Conservation (phyloP, 805 yeast species). For the Saturnispora saitoi region DNA sequence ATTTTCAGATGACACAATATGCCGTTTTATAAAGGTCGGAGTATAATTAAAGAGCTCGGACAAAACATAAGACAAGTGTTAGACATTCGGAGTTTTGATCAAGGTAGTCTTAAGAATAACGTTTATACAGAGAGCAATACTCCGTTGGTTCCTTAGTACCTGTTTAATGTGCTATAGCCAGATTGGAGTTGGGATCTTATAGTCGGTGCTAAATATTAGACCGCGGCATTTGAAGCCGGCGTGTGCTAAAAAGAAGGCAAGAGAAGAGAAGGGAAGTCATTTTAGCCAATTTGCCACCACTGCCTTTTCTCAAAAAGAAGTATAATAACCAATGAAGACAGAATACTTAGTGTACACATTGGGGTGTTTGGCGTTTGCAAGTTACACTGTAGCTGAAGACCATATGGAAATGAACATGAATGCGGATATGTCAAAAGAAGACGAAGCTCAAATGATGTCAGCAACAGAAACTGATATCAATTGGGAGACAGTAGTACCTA, state of each 20-base stretch:
- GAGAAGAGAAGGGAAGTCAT: too few relatives aligned
- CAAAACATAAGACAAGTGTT: too few relatives aligned
- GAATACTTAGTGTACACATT: not conserved
- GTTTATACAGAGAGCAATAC: not conserved
- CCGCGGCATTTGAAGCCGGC: not conserved
- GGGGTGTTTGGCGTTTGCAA: not conserved
- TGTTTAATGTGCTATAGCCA: too few relatives aligned
- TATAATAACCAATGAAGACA: not conserved
- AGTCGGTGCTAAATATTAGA: not conserved
- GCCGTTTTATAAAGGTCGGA: not conserved
- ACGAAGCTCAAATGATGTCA: not conserved
- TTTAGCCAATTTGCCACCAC: not conserved
- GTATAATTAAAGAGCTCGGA: not conserved
- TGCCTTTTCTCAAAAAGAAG: not conserved
- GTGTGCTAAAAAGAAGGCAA: not conserved
- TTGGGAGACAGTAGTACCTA: slow-evolving; percentile 25
- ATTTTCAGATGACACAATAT: not conserved
- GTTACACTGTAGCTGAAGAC: not conserved
- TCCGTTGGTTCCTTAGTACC: not conserved
- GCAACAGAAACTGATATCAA: not conserved
- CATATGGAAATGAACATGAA: slow-evolving; percentile 3
- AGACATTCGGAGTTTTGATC: not conserved
- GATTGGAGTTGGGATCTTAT: not conserved
- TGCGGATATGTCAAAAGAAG: not conserved
- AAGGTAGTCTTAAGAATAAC: not conserved